Percentiles rank a stretch among this genome's conserved stretches.
These are phyloP conservation scores for Adansonia rubrostipa DNA, from an alignment of 441 rosid species.

Conservation along the genomic window DNA sequence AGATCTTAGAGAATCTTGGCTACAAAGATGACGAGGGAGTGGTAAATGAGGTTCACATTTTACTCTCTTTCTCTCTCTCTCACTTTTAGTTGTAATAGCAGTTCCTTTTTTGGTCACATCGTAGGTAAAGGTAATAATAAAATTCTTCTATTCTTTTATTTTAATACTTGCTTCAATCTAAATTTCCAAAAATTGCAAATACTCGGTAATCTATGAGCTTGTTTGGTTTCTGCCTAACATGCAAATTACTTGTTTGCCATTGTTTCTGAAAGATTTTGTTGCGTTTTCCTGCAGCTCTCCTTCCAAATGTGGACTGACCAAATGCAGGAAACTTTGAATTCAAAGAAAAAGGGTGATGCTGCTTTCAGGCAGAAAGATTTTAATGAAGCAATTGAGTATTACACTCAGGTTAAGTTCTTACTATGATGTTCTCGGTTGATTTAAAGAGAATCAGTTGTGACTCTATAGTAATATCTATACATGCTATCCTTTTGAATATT, in stretches of 20 bases:
- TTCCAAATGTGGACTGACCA: constrained; percentile 88
- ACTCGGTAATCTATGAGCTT: not conserved
- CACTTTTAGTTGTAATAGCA: not conserved
- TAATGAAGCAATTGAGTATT: constrained; percentile 64
- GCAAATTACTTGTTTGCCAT: constrained; percentile 3
- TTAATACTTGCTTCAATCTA: not conserved
- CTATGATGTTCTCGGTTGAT: not conserved
- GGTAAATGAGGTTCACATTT: constrained; percentile 57
- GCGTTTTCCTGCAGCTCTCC: constrained; percentile 66
- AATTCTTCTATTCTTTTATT: not conserved
- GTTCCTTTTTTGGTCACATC: not conserved
- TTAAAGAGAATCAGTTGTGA: not conserved
- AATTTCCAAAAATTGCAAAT: not conserved
- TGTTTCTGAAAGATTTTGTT: constrained; percentile 20
- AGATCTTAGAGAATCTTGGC: constrained; percentile 74
- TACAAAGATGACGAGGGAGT: constrained; percentile 91
- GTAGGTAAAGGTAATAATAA: not conserved
- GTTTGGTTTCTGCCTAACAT: constrained; percentile 18
- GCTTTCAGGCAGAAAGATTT: constrained; percentile 82
- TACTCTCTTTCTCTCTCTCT: not conserved
- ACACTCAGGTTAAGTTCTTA: constrained; percentile 64
- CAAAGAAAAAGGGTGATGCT: constrained; percentile 81
- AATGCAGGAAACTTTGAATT: constrained; percentile 82
- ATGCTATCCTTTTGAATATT: not conserved
- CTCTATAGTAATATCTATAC: not conserved